A percentile compares a stretch with the other conserved stretches of the same genome.
These are phyloP conservation scores for Pichia sp. DNA, from an alignment of 1,139 yeast genomes.

Conservation along the genomic window DNA sequence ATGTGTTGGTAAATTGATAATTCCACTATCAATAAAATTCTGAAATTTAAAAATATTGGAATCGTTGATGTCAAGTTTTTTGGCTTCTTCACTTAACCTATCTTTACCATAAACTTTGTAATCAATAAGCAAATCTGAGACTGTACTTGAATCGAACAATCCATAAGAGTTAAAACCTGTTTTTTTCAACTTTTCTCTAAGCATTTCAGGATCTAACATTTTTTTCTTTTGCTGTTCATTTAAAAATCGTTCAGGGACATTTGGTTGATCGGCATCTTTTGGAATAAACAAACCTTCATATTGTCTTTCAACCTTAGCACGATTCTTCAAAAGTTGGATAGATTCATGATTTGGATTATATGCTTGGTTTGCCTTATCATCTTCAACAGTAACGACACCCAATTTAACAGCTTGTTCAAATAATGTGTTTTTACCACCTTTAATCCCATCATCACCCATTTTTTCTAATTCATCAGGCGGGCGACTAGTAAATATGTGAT, in stretches of 20 bases:
- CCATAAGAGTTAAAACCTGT: conserved; percentile 14
- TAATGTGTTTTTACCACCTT: conserved; percentile 7
- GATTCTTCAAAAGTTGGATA: conserved; percentile 15
- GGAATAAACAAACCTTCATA: conserved; percentile 18
- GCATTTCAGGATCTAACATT: conserved; percentile 5
- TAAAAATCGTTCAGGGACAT: conserved; percentile 19
- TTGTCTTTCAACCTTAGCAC: conserved; percentile 16
- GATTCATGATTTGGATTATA: conserved; percentile 17
- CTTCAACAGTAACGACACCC: conserved; percentile 16
- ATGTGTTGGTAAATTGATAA: conserved; percentile 21
- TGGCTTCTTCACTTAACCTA: conserved; percentile 5
- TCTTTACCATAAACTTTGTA: conserved; percentile 14
- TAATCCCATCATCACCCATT: conserved; percentile 8
- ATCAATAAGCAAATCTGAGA: conserved; percentile 21
- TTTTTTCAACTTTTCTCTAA: conserved; percentile 10
- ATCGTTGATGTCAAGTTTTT: conserved; percentile 14
- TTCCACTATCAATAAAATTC: conserved; percentile 16
- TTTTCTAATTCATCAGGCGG: conserved; percentile 17
- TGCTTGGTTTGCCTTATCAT: neutral
- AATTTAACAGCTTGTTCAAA: conserved; percentile 15
- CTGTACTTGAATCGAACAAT: conserved; percentile 15
- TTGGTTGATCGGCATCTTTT: conserved; percentile 15
- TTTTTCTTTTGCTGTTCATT: conserved; percentile 13
- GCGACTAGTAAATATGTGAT: conserved; percentile 16
- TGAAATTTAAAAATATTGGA: conserved; percentile 15